Conservation (phyloP, 768 basidiomycete species). For the Melanogaster broomeanus region DNA sequence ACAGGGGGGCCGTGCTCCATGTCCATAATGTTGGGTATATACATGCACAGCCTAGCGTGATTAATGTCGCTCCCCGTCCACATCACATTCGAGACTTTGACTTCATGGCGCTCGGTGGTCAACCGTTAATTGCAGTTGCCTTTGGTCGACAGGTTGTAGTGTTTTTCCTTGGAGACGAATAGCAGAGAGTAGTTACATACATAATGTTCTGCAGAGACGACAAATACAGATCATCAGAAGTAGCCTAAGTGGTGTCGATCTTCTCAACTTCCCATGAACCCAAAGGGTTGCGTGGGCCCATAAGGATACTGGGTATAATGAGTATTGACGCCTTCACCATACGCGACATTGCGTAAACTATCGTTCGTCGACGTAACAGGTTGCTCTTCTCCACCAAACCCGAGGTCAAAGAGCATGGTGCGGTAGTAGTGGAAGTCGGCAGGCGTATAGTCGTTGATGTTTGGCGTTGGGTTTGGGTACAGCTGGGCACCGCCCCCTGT, state of each 20-base stretch:
- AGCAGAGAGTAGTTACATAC: constrained; percentile 16
- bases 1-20: constrained; percentile 66
- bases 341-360: constrained; percentile 23
- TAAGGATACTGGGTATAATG: constrained; percentile 37
- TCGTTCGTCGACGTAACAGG: constrained; percentile 21
- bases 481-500: constrained; percentile 15
- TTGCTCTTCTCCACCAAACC: constrained; percentile 52
- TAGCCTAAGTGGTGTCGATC: background rate
- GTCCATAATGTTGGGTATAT: constrained; percentile 68
- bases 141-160: constrained; percentile 59
- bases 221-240: constrained; percentile 5
- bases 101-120: constrained; percentile 62
- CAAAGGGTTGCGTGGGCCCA: constrained; percentile 23
- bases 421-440: constrained; percentile 73
- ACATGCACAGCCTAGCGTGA: constrained; percentile 61
- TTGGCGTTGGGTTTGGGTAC: constrained; percentile 33
- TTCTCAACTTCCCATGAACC: constrained; percentile 22
- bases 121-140: constrained; percentile 68
- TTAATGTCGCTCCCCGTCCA: constrained; percentile 60
- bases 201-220: constrained; percentile 4
- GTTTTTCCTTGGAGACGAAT: constrained; percentile 66
- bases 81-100: constrained; percentile 75
- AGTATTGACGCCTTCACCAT: constrained; percentile 37
- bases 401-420: constrained; percentile 74
- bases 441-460: constrained; percentile 30